These are phyloP conservation scores for Tetratostichococcus sp. DNA, from an alignment of 139 green algal species.

Conservation along the genomic window DNA sequence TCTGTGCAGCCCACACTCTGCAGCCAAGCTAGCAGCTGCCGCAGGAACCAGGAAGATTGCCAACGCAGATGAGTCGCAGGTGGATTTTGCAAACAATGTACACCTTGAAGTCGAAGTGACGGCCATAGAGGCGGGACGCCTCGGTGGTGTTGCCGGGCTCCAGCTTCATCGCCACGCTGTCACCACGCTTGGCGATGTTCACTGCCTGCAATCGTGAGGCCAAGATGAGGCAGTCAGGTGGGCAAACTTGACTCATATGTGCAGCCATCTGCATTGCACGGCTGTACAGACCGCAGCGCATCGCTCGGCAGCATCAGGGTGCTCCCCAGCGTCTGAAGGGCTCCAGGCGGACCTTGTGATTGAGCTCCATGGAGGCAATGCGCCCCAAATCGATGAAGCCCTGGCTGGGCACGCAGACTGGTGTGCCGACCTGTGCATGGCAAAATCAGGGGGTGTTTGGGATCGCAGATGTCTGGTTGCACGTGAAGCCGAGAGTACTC, in stretches of 20 bases:
- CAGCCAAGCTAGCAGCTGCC: too few relatives aligned
- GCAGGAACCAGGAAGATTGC: too few relatives aligned
- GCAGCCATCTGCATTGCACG: too few relatives aligned
- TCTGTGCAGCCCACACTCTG: too few relatives aligned
- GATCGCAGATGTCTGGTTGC: too few relatives aligned
- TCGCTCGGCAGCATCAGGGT: too few relatives aligned
- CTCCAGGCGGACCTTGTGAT: constrained; percentile 76
- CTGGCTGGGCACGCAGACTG: constrained; percentile 66
- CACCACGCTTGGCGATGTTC: constrained; percentile 68
- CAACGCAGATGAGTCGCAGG: not conserved
- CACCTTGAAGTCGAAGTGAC: constrained; percentile 90
- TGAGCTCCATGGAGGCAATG: constrained; percentile 90
- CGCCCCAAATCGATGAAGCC: constrained; percentile 80
- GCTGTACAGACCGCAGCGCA: too few relatives aligned
- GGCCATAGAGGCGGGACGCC: constrained; percentile 75
- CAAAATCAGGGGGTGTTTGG: too few relatives aligned
- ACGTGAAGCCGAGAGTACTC: too few relatives aligned
- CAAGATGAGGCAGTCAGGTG: not conserved
- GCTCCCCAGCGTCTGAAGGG: not conserved
- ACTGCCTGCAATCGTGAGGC: constrained; percentile 33
- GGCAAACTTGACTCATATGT: too few relatives aligned
- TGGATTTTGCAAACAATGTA: constrained; percentile 23
- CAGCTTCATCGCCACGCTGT: constrained; percentile 97
- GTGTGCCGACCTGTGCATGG: constrained; percentile 56
- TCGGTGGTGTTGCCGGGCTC: constrained; percentile 73